phyloP scores from a whole-genome alignment of 805 yeast genomes.

The Candida dajiaensis region DNA sequence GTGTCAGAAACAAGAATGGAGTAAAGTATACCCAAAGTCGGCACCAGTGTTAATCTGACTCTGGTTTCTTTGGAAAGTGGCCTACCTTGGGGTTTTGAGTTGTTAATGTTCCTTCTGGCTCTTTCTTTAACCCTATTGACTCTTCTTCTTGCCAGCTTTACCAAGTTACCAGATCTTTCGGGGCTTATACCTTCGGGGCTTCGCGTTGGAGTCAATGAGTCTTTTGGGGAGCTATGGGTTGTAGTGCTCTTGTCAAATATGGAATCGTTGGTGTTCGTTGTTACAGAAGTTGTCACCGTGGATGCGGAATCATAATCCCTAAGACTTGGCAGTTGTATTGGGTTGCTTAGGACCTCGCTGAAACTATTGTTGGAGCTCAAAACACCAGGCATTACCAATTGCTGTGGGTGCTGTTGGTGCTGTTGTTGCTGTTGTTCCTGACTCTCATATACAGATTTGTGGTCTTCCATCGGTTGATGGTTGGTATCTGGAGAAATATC shows the following conservation, averaged over 20 bases:
- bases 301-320: background rate
- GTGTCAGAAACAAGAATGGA: conserved; percentile 33
- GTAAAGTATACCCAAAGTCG: conserved; percentile 38
- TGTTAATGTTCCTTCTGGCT: conserved; percentile 4
- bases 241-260: background rate
- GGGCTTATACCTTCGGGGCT: conserved; percentile 2
- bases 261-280: background rate
- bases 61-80: conserved; percentile 48
- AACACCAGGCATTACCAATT: background rate
- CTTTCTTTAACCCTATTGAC: conserved; percentile 16
- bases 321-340: background rate
- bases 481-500: background rate
- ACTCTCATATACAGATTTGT: background rate
- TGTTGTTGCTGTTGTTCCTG: background rate
- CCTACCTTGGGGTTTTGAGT: conserved; percentile 28
- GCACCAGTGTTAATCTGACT: conserved; percentile 41
- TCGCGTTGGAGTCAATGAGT: background rate
- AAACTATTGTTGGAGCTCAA: background rate
- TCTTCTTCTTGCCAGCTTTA: conserved; percentile 23
- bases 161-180: conserved; percentile 11
- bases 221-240: background rate
- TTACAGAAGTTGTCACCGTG: background rate
- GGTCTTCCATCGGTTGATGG: background rate
- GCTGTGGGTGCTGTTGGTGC: background rate
- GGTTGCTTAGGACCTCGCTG: background rate